These are phyloP conservation scores for Xylaria bambusicola DNA, from an alignment of 495 filamentous ascomycete species.

Conservation along the genomic window DNA sequence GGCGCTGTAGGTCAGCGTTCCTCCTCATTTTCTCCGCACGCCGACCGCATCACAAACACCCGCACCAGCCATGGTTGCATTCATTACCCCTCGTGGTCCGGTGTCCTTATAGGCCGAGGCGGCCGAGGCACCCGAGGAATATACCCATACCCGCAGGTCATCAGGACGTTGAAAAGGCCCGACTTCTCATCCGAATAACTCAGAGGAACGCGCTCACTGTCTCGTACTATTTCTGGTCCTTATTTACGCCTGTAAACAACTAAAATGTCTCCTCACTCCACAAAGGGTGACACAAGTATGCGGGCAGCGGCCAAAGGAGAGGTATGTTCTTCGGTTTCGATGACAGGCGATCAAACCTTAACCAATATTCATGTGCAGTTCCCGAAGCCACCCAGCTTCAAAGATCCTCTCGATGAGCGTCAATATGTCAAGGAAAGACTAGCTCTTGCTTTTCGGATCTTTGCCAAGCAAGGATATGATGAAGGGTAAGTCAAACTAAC, in stretches of 20 bases:
- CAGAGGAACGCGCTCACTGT: not conserved
- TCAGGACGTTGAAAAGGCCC: not conserved
- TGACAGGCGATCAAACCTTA: not conserved
- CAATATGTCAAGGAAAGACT: constrained; percentile 26
- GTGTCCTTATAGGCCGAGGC: not conserved
- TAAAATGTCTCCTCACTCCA: constrained; percentile 20
- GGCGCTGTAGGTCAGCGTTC: not conserved
- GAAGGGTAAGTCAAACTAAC: constrained; percentile 16
- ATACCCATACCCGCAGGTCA: not conserved
- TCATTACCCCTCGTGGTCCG: constrained; percentile 5
- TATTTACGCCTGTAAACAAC: not conserved
- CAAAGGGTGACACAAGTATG: not conserved
- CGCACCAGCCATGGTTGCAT: not conserved
- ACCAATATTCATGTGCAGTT: constrained; percentile 1
- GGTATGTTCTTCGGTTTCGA: not conserved
- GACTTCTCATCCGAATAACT: not conserved
- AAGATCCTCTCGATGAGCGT: constrained; percentile 25
- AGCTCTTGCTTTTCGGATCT: constrained; percentile 24
- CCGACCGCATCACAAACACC: not conserved
- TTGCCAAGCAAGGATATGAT: constrained; percentile 25
- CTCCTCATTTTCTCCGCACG: not conserved
- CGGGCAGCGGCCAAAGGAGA: constrained; percentile 2
- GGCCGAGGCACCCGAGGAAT: no score
- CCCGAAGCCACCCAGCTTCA: constrained; percentile 20
- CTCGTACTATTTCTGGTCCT: not conserved